These are phyloP conservation scores for Mycena maculata DNA, from an alignment of 768 basidiomycete genomes.

Conservation along the genomic window DNA sequence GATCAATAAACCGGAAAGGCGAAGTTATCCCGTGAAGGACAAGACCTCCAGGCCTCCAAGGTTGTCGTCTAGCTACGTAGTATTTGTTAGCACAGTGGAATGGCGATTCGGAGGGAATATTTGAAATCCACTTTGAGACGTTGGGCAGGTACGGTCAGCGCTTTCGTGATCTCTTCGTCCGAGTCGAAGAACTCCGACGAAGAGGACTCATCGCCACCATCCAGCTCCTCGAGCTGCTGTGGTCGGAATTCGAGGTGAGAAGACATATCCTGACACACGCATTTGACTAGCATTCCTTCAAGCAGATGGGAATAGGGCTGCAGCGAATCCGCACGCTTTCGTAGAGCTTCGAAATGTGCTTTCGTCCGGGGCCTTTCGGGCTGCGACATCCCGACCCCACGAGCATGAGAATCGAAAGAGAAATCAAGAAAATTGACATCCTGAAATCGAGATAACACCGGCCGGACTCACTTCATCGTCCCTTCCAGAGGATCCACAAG, in stretches of 20 bases:
- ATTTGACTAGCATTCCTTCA: slow-evolving; percentile 19
- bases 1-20: slow-evolving; percentile 6
- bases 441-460: too few species aligned
- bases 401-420: slow-evolving; percentile 9
- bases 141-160: slow-evolving; percentile 24
- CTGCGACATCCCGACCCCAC: slow-evolving; percentile 19
- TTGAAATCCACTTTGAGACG: slow-evolving; percentile 30
- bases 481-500: slow-evolving; percentile 26
- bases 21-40: slow-evolving; percentile 16
- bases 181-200: slow-evolving; percentile 13
- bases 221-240: background rate
- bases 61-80: slow-evolving; percentile 30
- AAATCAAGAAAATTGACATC: too few species aligned
- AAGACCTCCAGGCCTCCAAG: slow-evolving; percentile 21
- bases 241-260: slow-evolving; percentile 25
- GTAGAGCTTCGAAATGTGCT: slow-evolving; percentile 33
- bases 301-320: slow-evolving; percentile 23
- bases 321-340: slow-evolving; percentile 21
- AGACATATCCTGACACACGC: slow-evolving; percentile 28
- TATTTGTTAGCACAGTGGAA: background rate
- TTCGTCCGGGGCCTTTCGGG: slow-evolving; percentile 25
- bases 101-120: too few species aligned
- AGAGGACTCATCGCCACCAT: slow-evolving; percentile 13
- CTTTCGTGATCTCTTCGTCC: slow-evolving; percentile 31
- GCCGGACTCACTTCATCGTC: slow-evolving; percentile 14